Evolutionary conservation across 192 early-diverging fungal species (phyloP).

Genomic region (Coemansia sp.): DNA sequence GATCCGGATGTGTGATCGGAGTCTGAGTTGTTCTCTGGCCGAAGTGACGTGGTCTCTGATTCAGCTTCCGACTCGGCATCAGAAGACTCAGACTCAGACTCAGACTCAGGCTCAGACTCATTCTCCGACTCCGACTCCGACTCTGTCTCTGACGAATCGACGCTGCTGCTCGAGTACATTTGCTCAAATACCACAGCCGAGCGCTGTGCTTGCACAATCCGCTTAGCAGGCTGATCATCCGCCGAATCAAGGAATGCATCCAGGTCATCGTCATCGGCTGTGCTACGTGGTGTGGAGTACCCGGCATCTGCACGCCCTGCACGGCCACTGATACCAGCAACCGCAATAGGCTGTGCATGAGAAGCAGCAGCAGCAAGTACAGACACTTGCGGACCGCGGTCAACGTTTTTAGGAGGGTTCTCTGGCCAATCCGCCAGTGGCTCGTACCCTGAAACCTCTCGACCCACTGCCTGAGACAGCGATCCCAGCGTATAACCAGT

Average conservation of each 20-base stretch:
- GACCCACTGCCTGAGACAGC: slow-evolving; percentile 62
- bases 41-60: no score
- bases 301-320: slow-evolving; percentile 21
- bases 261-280: slow-evolving; percentile 23
- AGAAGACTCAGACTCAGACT: no score
- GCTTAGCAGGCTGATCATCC: slow-evolving; percentile 11
- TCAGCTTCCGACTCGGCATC: no score
- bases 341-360: slow-evolving; percentile 23
- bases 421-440: slow-evolving; percentile 79
- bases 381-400: slow-evolving; percentile 19
- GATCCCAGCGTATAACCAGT: slow-evolving; percentile 60
- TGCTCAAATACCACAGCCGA: slow-evolving; percentile 31
- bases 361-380: slow-evolving; percentile 5
- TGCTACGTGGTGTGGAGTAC: slow-evolving; percentile 41
- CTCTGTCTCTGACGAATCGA: no score
- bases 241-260: slow-evolving; percentile 49
- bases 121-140: no score
- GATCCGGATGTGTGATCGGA: no score
- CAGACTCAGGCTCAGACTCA: no score
- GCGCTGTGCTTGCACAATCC: neutral
- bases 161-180: no score
- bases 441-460: slow-evolving; percentile 65
- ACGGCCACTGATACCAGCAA: slow-evolving; percentile 47
- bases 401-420: slow-evolving; percentile 9
- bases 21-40: no score